Base-by-base conservation (phyloP, 169 alveolate genomes). In the Fabrea salina region DNA sequence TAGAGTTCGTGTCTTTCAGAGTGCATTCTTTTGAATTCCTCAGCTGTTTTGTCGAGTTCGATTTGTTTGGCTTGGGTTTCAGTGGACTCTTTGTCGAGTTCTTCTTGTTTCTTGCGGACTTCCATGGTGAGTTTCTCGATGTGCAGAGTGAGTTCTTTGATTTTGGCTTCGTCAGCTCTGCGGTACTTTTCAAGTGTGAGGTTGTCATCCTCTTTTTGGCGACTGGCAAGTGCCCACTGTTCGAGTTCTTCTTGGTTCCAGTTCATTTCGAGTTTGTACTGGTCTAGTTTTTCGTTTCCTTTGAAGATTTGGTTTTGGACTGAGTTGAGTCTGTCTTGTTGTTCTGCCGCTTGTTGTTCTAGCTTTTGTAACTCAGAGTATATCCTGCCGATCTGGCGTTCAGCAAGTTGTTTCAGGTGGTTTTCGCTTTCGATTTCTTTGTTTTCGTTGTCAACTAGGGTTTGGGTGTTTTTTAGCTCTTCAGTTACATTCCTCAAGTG, bases 141-240 rank as follows among this genome's bases (percentile, higher is more conserved):
- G 37, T 89, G 86, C 19, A 92, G 90, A 85, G 93, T 92, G 2
- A 93, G 93, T 68, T 94, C 98, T 75, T 92, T 92, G 33, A 94
- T 94, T 83, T 95, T 95, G 30, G 95, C 93, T 81, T 95, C 98
- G 82, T 95, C 98, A 44, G 96, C 97, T 72, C 98, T 82, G 67
- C 91, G 86, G 82, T 95, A 95, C 80, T 93, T 93, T 70, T 95
- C 98, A 44, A 95, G 88, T 11, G 96, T 92, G 30, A 93, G 81
- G 81, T 93, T 92, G 80, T 95, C 98, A 68, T 94, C 96, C 77
- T 96, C 98, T 82, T 96, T 96, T 82, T 95, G 95, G 58, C 97
- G 85, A 13, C 97, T 97, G 27, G 99, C 99, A 35, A 95, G 86
- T 37, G 97, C 97, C 99, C 99, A 96, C 85, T 96, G 96, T 85